Conservation (phyloP, 108 stramenopile genomes). For the Conticribra guillardii region DNA sequence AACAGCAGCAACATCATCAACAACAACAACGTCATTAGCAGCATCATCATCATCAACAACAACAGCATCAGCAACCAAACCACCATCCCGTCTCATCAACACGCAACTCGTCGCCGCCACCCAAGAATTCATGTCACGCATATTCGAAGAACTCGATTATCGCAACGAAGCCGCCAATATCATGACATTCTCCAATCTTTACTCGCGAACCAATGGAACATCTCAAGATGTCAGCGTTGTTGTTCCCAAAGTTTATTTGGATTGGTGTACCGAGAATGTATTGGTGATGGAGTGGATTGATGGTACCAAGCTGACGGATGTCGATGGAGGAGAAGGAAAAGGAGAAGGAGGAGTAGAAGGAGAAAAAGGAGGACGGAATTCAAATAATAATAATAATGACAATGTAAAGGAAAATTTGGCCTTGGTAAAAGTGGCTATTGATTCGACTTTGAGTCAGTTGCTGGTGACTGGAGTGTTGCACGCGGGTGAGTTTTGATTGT, state of each 20-base stretch:
- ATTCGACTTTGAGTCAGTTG: constrained; percentile 78
- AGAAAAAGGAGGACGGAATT: constrained; percentile 3
- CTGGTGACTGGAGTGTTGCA: constrained; percentile 69
- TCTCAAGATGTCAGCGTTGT: constrained; percentile 49
- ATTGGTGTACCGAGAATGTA: constrained; percentile 63
- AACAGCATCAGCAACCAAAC: constrained; percentile 3
- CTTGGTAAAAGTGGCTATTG: constrained; percentile 68
- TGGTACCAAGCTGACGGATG: constrained; percentile 58
- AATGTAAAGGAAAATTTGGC: constrained; percentile 59
- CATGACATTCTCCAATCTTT: constrained; percentile 55
- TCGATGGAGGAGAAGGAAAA: constrained; percentile 1
- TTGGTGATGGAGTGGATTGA: constrained; percentile 77
- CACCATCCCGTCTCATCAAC: constrained; percentile 46
- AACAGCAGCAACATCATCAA: constrained; percentile 4
- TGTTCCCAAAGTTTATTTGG: constrained; percentile 57
- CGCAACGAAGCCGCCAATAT: constrained; percentile 54
- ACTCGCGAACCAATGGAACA: constrained; percentile 44
- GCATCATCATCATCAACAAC: neutral
- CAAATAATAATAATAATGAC: neutral
- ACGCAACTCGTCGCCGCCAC: constrained; percentile 60
- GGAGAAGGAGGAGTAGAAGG: constrained; percentile 6
- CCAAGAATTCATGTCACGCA: constrained; percentile 76
- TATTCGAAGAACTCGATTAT: constrained; percentile 71
- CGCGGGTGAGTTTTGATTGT: neutral
- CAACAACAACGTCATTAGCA: neutral